These are phyloP conservation scores for Astrocystis sublimbata DNA, from an alignment of 495 filamentous ascomycete species.

Conservation along the genomic window DNA sequence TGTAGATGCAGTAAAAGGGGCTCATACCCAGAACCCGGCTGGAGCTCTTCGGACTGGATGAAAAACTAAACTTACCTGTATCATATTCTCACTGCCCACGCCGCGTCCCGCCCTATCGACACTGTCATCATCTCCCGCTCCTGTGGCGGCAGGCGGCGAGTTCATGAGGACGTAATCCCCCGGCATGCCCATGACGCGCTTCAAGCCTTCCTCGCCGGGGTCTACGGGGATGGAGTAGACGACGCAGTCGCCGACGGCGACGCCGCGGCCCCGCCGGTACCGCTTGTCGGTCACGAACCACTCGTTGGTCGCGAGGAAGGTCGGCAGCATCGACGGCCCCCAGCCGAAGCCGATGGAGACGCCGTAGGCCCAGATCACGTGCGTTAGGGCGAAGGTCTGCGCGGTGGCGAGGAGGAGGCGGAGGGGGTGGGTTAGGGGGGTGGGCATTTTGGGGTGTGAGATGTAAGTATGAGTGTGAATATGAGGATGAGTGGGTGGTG, in stretches of 20 bases:
- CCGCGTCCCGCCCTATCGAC: conserved; percentile 10
- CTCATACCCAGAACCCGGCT: too few relatives aligned
- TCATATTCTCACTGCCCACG: conserved; percentile 57
- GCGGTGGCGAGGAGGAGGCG: conserved; percentile 39
- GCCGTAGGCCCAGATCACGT: conserved; percentile 61
- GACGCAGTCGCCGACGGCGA: conserved; percentile 81
- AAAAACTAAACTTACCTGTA: conserved; percentile 61
- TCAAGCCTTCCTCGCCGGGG: conserved; percentile 62
- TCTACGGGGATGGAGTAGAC: conserved; percentile 72
- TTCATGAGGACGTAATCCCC: conserved; percentile 87
- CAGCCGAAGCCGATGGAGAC: conserved; percentile 52
- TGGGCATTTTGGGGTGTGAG: conserved; percentile 10
- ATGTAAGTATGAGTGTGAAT: neutral
- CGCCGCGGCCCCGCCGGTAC: conserved; percentile 65
- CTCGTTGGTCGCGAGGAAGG: conserved; percentile 65
- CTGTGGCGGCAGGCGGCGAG: conserved; percentile 41
- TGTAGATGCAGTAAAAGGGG: neutral
- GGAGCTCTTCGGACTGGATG: too few relatives aligned
- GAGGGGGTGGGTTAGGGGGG: conserved; percentile 39
- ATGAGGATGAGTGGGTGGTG: neutral
- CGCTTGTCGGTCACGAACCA: conserved; percentile 64
- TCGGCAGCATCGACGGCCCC: conserved; percentile 82
- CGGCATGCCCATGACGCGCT: conserved; percentile 81
- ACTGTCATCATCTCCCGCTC: neutral
- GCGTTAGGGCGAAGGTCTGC: conserved; percentile 51